Evolutionary conservation across 2,329 filamentous ascomycete genomes (phyloP), one percentile per base, ranked within the genome.

Genomic region (Gaeumannomyces sp.): DNA sequence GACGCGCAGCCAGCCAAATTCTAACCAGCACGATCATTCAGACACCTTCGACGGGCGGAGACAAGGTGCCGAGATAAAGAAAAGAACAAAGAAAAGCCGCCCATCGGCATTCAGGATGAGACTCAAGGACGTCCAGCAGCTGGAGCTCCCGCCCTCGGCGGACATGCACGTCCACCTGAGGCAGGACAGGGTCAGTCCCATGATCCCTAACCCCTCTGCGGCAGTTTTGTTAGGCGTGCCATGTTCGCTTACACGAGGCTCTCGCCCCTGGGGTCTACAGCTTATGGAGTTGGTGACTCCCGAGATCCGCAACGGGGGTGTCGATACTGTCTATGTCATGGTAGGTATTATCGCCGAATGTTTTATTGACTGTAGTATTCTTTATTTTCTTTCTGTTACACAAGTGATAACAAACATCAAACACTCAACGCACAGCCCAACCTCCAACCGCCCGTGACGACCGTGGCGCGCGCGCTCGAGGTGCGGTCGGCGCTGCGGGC

Each of bases 141-240:
- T 73, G 59, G 81, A 86, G 77, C 80, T 90, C 71, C 85, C 86
- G 62, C 81, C 87, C 28, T 80, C 86, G 67, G 87, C 87, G 63
- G 88, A 90, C 75, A 85, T 89, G 76, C 86, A 89, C 71, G 89
- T 91, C 70, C 89, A 92, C 75, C 79, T 92, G 69, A 85, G 89
- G 35, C 85, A 91, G 74, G 89, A 83, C 27, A 79, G 83, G 66
- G 84, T 87, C 80, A 79, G 86, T 66, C 71, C 81, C 45, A 82
- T 84, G 28, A 78, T 77, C 16, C 61, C n/a, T 31, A 19, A n/a
- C 35, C 28, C 35, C 29, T 61, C 38, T 2, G 38, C 16, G 8
- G 22, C 29, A 22, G 7, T 57, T 16, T 25, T 4, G 10, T n/a
- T 22, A 50, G 35, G 6, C 35, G 29, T 60, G 22, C n/a, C 27